These are phyloP conservation scores for Rosa rugosa DNA, from an alignment of 306 rosid genomes.

Conservation along the genomic window DNA sequence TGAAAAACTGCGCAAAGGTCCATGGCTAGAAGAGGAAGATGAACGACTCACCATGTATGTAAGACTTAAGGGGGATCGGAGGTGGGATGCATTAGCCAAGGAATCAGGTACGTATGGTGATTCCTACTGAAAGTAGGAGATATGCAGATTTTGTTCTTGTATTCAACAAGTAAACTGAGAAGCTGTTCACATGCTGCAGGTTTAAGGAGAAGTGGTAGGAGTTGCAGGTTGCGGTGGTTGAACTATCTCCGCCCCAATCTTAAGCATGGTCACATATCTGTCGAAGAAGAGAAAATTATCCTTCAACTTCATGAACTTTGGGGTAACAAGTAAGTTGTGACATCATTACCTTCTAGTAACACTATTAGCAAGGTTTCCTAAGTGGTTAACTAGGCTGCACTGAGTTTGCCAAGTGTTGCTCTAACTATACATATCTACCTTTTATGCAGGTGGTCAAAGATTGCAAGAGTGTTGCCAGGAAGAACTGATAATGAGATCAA, in stretches of 20 bases:
- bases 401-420: neutral
- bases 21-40: conserved; percentile 77
- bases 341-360: neutral
- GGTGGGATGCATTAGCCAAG: conserved; percentile 73
- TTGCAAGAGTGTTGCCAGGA: conserved; percentile 61
- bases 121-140: neutral
- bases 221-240: conserved; percentile 83
- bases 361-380: neutral
- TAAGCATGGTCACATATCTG: conserved; percentile 48
- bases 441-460: conserved; percentile 62
- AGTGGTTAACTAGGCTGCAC: neutral
- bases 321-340: conserved; percentile 73
- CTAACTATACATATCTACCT: neutral
- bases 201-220: conserved; percentile 74
- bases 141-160: neutral
- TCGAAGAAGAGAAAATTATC: conserved; percentile 56
- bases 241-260: conserved; percentile 78
- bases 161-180: neutral
- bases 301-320: conserved; percentile 62
- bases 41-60: conserved; percentile 51
- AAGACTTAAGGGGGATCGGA: conserved; percentile 48
- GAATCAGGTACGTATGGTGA: conserved; percentile 50
- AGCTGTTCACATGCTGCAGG: conserved; percentile 35
- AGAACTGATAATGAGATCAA: conserved; percentile 75
- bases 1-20: conserved; percentile 55